These are phyloP conservation scores for Agaricus subrufescens DNA, from an alignment of 768 basidiomycete genomes.

Conservation along the genomic window DNA sequence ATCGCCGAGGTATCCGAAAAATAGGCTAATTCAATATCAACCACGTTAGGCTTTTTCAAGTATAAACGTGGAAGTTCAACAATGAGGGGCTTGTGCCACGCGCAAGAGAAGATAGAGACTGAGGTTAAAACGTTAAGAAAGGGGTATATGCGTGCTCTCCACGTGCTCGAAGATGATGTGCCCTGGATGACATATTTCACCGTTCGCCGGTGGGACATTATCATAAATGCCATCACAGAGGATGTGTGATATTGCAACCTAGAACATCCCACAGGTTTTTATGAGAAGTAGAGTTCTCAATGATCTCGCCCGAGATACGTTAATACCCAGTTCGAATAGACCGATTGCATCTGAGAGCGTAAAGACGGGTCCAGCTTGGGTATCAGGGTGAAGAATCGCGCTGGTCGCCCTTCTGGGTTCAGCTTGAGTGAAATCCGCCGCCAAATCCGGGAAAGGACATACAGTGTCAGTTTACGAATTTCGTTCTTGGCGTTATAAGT, in stretches of 20 bases:
- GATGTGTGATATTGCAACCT: constrained; percentile 25
- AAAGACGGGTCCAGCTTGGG: too few species aligned
- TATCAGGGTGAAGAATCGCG: too few species aligned
- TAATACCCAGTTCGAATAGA: neutral
- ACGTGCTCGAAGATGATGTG: constrained; percentile 26
- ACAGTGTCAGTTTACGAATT: too few species aligned
- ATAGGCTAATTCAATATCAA: constrained; percentile 37
- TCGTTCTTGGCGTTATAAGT: too few species aligned
- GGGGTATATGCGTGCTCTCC: constrained; percentile 31
- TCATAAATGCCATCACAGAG: constrained; percentile 12
- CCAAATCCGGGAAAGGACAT: too few species aligned
- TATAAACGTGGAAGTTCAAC: constrained; percentile 44
- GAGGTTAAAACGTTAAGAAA: constrained; percentile 35
- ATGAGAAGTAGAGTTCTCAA: constrained; percentile 13
- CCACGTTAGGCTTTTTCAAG: constrained; percentile 24
- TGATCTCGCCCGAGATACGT: constrained; percentile 3
- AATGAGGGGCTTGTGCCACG: constrained; percentile 47
- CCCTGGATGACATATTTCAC: constrained; percentile 61
- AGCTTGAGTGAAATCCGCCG: too few species aligned
- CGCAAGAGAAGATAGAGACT: constrained; percentile 40
- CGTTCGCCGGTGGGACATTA: constrained; percentile 21
- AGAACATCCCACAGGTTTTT: constrained; percentile 12
- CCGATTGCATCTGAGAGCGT: too few species aligned
- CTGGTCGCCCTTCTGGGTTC: too few species aligned
- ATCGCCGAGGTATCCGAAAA: constrained; percentile 37